These are phyloP conservation scores for Camelina neglecta DNA, from an alignment of 345 rosid genomes.

Conservation along the genomic window DNA sequence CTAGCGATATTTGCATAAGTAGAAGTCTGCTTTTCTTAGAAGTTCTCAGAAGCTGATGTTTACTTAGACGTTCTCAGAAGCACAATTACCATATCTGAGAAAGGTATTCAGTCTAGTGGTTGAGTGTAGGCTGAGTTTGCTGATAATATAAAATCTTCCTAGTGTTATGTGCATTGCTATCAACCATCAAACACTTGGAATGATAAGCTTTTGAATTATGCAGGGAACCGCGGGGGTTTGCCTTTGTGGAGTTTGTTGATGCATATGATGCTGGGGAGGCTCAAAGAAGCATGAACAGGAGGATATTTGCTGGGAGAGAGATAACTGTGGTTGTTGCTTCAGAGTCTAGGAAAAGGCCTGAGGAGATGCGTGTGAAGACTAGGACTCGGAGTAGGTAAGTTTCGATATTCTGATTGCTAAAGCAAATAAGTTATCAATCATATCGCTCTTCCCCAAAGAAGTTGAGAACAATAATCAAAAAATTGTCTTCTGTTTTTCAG, in stretches of 20 bases:
- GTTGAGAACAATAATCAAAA: neutral
- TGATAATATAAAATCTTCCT: slow-evolving; percentile 27
- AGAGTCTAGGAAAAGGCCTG: slow-evolving; percentile 94
- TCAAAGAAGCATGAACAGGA: slow-evolving; percentile 87
- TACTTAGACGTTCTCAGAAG: slow-evolving; percentile 51
- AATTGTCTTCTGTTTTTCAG: slow-evolving; percentile 49
- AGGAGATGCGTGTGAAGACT: slow-evolving; percentile 92
- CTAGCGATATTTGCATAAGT: slow-evolving; percentile 55
- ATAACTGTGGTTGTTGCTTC: slow-evolving; percentile 89
- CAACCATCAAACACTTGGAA: slow-evolving; percentile 21
- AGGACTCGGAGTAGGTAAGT: slow-evolving; percentile 58
- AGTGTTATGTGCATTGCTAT: slow-evolving; percentile 29
- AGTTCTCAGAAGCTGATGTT: slow-evolving; percentile 49
- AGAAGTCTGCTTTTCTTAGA: slow-evolving; percentile 52
- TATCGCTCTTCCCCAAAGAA: neutral
- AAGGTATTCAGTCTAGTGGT: slow-evolving; percentile 46
- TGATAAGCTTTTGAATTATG: slow-evolving; percentile 35
- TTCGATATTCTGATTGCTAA: slow-evolving; percentile 2
- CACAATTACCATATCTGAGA: slow-evolving; percentile 47
- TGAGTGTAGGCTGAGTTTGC: slow-evolving; percentile 40
- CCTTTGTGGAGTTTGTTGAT: slow-evolving; percentile 97
- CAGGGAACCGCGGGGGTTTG: slow-evolving; percentile 97
- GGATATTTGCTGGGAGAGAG: slow-evolving; percentile 83
- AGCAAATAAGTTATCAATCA: neutral
- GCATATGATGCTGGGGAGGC: slow-evolving; percentile 87